Base-by-base conservation (phyloP, 2,329 filamentous ascomycete genomes). In the Emergomyces orientalis region DNA sequence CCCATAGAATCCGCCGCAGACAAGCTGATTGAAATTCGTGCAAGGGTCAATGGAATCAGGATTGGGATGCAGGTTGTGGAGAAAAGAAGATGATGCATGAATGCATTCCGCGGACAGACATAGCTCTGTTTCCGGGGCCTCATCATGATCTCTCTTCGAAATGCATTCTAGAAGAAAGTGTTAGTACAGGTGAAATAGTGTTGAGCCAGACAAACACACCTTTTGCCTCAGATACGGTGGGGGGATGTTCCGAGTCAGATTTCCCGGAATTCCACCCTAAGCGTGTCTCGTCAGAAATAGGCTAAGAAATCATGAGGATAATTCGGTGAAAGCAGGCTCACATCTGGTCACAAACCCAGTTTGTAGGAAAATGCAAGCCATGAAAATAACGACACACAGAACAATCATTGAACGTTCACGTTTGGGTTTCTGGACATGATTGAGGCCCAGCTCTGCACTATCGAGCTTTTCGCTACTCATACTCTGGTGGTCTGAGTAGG, bases 1-100 rank as follows among this genome's bases (percentile, higher is more conserved):
- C 11, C 84, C 78, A 60, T 81, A 78, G 82, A 86, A 90, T 13
- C 87, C 87, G 62, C 85, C 86, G 68, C 87, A 89, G 25, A 85
- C 85, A 62, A 86, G 81, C 70, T 86, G 78, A 64, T 88, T 85
- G 64, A 90, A 90, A 69, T 89, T 75, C n/a, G 79, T 81, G 68
- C 88, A 90, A 1, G 88, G 83, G 70, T 90, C 86, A 47, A 90
- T 76, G 2, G 83, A 73, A 64, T 82, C 78, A 72, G 88, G 86
- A 59, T 85, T 77, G 8, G 85, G 82, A 19, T 84, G 82, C 17
- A 88, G 74, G 64, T 85, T 87, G 66, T 84, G 82, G 9, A 87
- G 78, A 47, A 88, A 81, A 65, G 83, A 81, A 14, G 84, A 85
- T 4, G 85, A 81, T 14, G 85, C 85, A 68, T 87, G 83, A 14